A percentile compares a stretch with the other conserved stretches of the same genome.
These are phyloP conservation scores for Penicillium odoratum DNA, from an alignment of 495 filamentous ascomycete genomes.

Conservation along the genomic window DNA sequence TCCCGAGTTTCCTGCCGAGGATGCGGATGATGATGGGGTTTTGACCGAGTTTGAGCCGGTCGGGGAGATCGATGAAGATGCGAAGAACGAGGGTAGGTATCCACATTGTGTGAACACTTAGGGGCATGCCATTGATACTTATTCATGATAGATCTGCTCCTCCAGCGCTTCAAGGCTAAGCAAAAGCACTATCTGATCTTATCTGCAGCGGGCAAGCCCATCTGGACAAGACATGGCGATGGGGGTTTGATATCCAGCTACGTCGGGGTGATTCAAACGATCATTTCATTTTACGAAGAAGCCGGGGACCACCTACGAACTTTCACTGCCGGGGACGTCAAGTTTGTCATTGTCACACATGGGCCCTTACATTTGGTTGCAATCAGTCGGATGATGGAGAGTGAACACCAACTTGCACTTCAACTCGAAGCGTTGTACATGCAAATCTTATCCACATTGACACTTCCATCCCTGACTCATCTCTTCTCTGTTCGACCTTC, in stretches of 20 bases:
- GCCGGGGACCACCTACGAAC: conserved; percentile 70
- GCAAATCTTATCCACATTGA: conserved; percentile 95
- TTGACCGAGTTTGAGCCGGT: conserved; percentile 77
- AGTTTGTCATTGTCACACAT: conserved; percentile 80
- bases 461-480: conserved; percentile 81
- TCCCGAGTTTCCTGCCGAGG: conserved; percentile 55
- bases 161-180: conserved; percentile 79
- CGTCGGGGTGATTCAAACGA: conserved; percentile 95
- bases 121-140: conserved; percentile 1
- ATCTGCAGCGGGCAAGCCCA: conserved; percentile 96
- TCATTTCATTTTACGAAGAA: conserved; percentile 93
- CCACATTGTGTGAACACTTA: neutral
- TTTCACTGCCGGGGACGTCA: conserved; percentile 79
- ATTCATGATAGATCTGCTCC: conserved; percentile 54
- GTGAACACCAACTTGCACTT: conserved; percentile 76
- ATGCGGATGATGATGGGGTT: conserved; percentile 59
- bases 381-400: conserved; percentile 89
- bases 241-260: conserved; percentile 84
- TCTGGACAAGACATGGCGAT: conserved; percentile 93
- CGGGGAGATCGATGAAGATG: conserved; percentile 60
- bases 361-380: conserved; percentile 91
- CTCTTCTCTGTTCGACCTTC: conserved; percentile 89
- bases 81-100: conserved; percentile 64
- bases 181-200: conserved; percentile 96
- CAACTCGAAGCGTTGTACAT: conserved; percentile 96